Evolutionary conservation across 768 basidiomycete species (phyloP).

Genomic region (Chlorophyllum brunneum): DNA sequence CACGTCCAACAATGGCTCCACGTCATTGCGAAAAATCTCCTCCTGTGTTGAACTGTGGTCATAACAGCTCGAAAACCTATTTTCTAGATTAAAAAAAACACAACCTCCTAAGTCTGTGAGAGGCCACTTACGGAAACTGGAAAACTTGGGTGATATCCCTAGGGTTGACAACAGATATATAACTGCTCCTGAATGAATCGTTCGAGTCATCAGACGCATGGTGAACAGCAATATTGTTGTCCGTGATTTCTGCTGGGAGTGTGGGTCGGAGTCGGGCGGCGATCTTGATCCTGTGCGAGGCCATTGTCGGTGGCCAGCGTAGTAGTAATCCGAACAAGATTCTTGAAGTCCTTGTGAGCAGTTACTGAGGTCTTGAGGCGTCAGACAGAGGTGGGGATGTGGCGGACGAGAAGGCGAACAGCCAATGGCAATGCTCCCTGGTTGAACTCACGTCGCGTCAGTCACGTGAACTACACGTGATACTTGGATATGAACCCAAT

Average conservation of each 20-base stretch:
- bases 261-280: constrained; percentile 67
- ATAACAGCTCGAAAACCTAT: constrained; percentile 74
- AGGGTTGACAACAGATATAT: constrained; percentile 67
- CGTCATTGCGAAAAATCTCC: constrained; percentile 73
- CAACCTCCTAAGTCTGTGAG: neutral
- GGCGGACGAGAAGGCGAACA: neutral
- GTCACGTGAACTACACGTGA: neutral
- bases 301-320: constrained; percentile 13
- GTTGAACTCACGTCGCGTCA: constrained; percentile 1
- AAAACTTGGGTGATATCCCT: constrained; percentile 67
- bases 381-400: no score
- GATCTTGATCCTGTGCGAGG: constrained; percentile 60
- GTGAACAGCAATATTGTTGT: constrained; percentile 53
- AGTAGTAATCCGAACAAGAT: no score
- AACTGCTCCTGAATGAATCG: constrained; percentile 34
- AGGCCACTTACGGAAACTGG: constrained; percentile 63
- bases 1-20: constrained; percentile 73
- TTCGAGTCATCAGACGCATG: constrained; percentile 32
- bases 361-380: no score
- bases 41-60: constrained; percentile 67
- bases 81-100: neutral
- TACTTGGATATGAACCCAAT: neutral
- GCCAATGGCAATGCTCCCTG: neutral
- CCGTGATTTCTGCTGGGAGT: constrained; percentile 58
- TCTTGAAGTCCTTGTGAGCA: no score